These are phyloP conservation scores for Murraya paniculata DNA, from an alignment of 345 rosid species.

Conservation along the genomic window DNA sequence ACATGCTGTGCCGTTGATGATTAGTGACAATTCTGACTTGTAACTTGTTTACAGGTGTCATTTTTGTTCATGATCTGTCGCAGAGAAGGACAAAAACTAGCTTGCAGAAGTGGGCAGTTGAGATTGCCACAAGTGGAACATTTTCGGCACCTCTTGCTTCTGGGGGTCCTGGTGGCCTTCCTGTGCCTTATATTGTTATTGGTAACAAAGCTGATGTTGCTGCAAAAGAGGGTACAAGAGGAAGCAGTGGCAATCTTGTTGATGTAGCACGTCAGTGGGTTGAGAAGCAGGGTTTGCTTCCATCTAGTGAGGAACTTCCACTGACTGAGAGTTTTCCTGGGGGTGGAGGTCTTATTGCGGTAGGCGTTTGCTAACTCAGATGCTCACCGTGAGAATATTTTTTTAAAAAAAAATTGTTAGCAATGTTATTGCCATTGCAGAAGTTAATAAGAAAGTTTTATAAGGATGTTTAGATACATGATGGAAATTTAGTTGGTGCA, in stretches of 20 bases:
- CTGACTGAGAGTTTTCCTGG: conserved; percentile 95
- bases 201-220: conserved; percentile 98
- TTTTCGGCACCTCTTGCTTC: conserved; percentile 93
- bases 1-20: conserved; percentile 1
- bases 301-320: conserved; percentile 92
- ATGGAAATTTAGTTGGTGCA: neutral
- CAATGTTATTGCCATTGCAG: neutral
- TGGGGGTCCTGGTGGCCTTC: conserved; percentile 98
- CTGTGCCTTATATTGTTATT: conserved; percentile 86
- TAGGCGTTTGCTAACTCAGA: conserved; percentile 32
- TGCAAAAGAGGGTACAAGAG: conserved; percentile 83
- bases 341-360: conserved; percentile 73
- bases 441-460: neutral
- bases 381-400: neutral
- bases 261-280: conserved; percentile 99
- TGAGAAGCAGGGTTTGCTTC: conserved; percentile 98
- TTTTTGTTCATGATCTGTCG: conserved; percentile 95
- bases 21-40: neutral
- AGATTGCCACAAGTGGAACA: conserved; percentile 79
- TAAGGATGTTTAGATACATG: neutral
- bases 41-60: conserved; percentile 62
- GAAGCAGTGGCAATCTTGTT: conserved; percentile 98
- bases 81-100: conserved; percentile 96
- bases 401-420: neutral
- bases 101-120: conserved; percentile 95